Conservation (phyloP, 1,284 basidiomycete genomes). For the Fomitopsis schrenkii region DNA sequence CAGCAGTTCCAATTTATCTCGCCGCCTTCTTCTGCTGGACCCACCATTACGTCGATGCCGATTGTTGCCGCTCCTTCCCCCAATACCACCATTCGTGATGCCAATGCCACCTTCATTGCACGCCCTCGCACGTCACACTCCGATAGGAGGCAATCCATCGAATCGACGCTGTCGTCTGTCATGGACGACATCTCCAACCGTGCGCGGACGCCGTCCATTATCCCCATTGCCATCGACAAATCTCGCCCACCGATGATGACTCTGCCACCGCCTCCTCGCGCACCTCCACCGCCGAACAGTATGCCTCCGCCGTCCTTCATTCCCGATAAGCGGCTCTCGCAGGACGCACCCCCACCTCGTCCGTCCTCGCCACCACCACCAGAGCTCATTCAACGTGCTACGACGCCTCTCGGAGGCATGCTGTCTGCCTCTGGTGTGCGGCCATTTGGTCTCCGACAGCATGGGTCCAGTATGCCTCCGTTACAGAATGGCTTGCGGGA, state of each 20-base stretch:
- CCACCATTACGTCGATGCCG: conserved; percentile 26
- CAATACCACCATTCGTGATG: conserved; percentile 6
- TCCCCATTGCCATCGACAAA: conserved; percentile 61
- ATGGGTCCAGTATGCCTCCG: conserved; percentile 70
- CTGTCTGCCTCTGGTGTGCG: conserved; percentile 53
- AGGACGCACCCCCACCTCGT: conserved; percentile 67
- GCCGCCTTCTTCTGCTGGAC: conserved; percentile 39
- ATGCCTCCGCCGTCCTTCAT: conserved; percentile 77
- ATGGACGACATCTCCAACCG: conserved; percentile 41
- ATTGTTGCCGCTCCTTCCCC: conserved; percentile 34
- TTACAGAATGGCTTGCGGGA: conserved; percentile 60
- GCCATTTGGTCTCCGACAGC: conserved; percentile 44
- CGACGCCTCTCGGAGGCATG: conserved; percentile 71
- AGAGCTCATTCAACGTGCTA: conserved; percentile 83
- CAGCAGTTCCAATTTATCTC: conserved; percentile 78
- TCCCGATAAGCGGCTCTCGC: conserved; percentile 58
- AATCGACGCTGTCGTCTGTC: conserved; percentile 56
- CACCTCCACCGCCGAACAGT: conserved; percentile 69
- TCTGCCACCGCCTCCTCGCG: conserved; percentile 78
- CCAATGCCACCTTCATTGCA: conserved; percentile 36
- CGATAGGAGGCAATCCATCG: conserved; percentile 48
- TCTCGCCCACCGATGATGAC: conserved; percentile 81
- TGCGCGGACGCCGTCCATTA: conserved; percentile 52
- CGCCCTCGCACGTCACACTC: conserved; percentile 37
- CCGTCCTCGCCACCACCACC: conserved; percentile 87